Evolutionary conservation across 306 rosid genomes (phyloP), one percentile per base, ranked within the genome.

Genomic region (Trichosanthes truncata): DNA sequence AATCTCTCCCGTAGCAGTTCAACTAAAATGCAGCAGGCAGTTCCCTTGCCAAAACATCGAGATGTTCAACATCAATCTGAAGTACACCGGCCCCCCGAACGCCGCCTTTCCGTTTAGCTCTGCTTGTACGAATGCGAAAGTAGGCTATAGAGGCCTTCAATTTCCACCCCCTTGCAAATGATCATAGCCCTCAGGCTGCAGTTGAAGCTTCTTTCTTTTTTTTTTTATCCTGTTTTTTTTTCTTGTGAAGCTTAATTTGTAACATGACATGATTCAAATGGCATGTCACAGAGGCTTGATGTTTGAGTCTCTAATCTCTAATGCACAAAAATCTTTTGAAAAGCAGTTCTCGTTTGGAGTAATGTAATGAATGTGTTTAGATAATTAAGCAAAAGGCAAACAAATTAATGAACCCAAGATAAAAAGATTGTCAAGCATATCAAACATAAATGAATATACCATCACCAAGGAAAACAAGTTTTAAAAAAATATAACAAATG

Each of bases 81-180:
- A 46, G 33, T 78, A 61, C 49, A 48, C 1, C 17, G 81, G 81
- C 59, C 57, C 38, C 20, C 60, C 51, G 38, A 78, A 45, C 9
- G 43, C 8, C 7, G 23, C 6, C 4, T 25, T 63, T 0, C 81
- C 81, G 21, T 63, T 78, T 36, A 33, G 14, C 21, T 17, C 81
- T 20, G 4, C 7, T 6, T 78, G 81, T 51, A 26, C 17, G 10
- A 78, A 78, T 63, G 81, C 81, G 20, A 78, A 61, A 65, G 81
- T 78, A 20, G 81, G 81, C 49, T 78, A 78, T n/a, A 20, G 48
- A 23, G 81, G 81, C 20, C 0, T 78, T 63, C 81, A 78, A 49
- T 49, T 48, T n/a, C 81, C 81, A 33, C 49, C 62, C 11, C 81
- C 75, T 29, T 78, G 81, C 81, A 78, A 78, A 65, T 78, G 75